phyloP scores from a whole-genome alignment of 225 moss, liverwort and hornwort genomes.

The Lunularia cruciata region DNA sequence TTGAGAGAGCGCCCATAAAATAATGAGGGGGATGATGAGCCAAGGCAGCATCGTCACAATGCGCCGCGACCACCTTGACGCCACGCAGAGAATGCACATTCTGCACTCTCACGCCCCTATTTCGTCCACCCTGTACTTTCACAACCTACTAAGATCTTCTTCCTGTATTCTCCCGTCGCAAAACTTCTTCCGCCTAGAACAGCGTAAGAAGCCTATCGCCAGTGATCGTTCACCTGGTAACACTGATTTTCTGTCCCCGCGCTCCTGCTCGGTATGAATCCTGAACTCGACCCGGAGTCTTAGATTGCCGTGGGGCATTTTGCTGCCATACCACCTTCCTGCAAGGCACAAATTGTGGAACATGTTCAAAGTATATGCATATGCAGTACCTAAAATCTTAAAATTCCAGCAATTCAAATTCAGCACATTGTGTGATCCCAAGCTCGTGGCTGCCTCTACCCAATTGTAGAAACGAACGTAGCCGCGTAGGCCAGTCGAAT shows the following conservation, averaged over 20 bases:
- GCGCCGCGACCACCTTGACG: constrained; percentile 92
- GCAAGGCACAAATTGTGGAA: background rate
- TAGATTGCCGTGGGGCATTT: constrained; percentile 31
- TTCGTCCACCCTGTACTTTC: constrained; percentile 28
- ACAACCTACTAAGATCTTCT: constrained; percentile 14
- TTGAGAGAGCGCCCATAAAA: constrained; percentile 82
- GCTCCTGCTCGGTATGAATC: background rate
- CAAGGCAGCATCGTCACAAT: constrained; percentile 89
- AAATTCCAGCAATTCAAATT: background rate
- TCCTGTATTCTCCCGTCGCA: constrained; percentile 6
- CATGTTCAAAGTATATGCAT: constrained; percentile 13
- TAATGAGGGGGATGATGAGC: constrained; percentile 81
- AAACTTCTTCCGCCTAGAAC: constrained; percentile 6
- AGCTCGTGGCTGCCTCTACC: background rate
- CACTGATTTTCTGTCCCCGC: background rate
- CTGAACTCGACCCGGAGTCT: constrained; percentile 11
- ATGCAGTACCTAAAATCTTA: background rate
- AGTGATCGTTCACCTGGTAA: constrained; percentile 14
- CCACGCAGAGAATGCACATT: constrained; percentile 91
- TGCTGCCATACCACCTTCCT: constrained; percentile 35
- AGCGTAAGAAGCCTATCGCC: background rate
- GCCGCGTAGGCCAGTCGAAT: background rate
- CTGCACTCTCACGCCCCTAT: constrained; percentile 43
- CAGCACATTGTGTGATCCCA: background rate
- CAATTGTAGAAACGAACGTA: background rate